A percentile compares a stretch with the other conserved stretches of the same genome.
These are phyloP conservation scores for Blakeslea trispora DNA, from an alignment of 371 early-diverging fungal genomes.

Conservation along the genomic window DNA sequence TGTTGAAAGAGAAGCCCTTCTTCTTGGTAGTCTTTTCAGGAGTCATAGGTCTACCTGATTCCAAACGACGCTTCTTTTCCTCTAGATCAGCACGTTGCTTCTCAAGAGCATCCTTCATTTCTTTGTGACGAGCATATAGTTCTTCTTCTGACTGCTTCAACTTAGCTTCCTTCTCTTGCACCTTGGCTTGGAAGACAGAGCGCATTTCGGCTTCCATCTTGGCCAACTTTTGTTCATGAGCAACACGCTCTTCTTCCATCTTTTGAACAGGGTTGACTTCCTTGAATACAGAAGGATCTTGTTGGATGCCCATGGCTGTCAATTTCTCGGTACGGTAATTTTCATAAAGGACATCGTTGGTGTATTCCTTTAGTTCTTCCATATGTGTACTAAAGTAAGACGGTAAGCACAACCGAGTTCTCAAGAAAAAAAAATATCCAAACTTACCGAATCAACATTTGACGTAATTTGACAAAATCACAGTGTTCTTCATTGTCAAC, in stretches of 20 bases:
- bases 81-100: slow-evolving; percentile 92
- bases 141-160: slow-evolving; percentile 97
- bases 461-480: slow-evolving; percentile 95
- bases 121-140: slow-evolving; percentile 93
- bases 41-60: slow-evolving; percentile 81
- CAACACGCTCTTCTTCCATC: slow-evolving; percentile 89
- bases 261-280: slow-evolving; percentile 89
- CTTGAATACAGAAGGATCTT: slow-evolving; percentile 79
- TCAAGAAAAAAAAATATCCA: background rate
- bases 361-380: slow-evolving; percentile 93
- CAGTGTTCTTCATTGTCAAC: slow-evolving; percentile 90
- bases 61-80: slow-evolving; percentile 90
- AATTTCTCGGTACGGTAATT: slow-evolving; percentile 94
- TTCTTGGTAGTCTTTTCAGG: slow-evolving; percentile 82
- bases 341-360: slow-evolving; percentile 94
- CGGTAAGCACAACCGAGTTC: background rate
- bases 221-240: slow-evolving; percentile 93
- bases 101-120: slow-evolving; percentile 96
- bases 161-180: slow-evolving; percentile 96
- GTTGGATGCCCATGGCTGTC: slow-evolving; percentile 77
- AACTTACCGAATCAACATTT: slow-evolving; percentile 79
- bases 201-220: slow-evolving; percentile 99
- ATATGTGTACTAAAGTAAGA: slow-evolving; percentile 85
- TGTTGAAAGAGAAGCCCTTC: slow-evolving; percentile 79
- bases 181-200: slow-evolving; percentile 97